Conservation (phyloP, 1,139 yeast species). For the Blastobotrys proliferans region DNA sequence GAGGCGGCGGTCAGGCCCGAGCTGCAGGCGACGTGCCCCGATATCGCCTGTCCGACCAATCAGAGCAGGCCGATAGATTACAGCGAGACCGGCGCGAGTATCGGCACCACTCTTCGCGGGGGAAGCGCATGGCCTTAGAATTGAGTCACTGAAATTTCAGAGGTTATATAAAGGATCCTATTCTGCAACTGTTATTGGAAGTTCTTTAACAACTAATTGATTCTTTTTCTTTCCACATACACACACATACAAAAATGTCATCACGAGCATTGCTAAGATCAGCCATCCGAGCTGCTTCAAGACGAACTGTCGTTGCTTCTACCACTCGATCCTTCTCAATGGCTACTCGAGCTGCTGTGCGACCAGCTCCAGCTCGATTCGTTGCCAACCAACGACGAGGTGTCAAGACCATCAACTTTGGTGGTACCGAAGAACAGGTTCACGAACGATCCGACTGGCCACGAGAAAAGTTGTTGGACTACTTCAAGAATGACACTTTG, state of each 20-base stretch:
- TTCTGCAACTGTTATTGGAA: too few relatives aligned
- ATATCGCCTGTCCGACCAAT: too few relatives aligned
- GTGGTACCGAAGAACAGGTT: conserved; percentile 91
- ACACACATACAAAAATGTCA: conserved; percentile 14
- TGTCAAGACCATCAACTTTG: conserved; percentile 93
- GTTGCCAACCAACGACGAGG: conserved; percentile 53
- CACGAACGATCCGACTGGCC: conserved; percentile 99
- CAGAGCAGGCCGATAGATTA: too few relatives aligned
- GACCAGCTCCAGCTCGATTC: conserved; percentile 18
- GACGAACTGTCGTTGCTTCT: conserved; percentile 23
- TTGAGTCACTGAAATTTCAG: too few relatives aligned
- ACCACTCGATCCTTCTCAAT: conserved; percentile 24
- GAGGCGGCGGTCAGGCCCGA: too few relatives aligned
- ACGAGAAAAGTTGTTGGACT: conserved; percentile 88
- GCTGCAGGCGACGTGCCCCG: too few relatives aligned
- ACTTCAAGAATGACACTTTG: conserved; percentile 96
- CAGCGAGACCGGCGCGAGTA: too few relatives aligned
- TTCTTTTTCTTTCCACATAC: conserved; percentile 7
- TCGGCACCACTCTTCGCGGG: too few relatives aligned
- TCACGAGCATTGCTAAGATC: conserved; percentile 20
- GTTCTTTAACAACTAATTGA: too few relatives aligned
- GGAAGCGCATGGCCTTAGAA: too few relatives aligned
- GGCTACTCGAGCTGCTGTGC: conserved; percentile 23
- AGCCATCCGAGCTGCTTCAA: conserved; percentile 24
- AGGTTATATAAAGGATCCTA: too few relatives aligned